These are phyloP conservation scores for Eucalyptus regnans DNA, from an alignment of 345 rosid genomes.

Conservation along the genomic window DNA sequence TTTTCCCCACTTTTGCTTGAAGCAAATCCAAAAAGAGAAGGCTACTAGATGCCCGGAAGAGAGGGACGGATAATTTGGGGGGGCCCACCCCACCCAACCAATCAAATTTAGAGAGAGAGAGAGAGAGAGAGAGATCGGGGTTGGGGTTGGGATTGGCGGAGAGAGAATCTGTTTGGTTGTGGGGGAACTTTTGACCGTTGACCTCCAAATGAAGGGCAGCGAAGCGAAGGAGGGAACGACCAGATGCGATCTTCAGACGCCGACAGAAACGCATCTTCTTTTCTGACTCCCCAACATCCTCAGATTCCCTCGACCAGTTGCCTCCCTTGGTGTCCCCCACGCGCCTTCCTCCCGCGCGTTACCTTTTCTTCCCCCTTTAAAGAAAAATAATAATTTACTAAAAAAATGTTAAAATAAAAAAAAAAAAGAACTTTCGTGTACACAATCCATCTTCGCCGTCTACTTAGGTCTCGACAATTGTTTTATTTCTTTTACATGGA, in stretches of 20 bases:
- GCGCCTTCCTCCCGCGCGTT: not conserved
- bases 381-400: too few relatives aligned
- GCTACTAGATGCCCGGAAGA: not conserved
- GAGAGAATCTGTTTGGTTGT: not conserved
- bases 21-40: not conserved
- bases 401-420: too few relatives aligned
- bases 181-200: not conserved
- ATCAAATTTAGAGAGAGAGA: not conserved
- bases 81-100: not conserved
- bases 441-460: accelerated
- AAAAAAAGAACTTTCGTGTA: too few relatives aligned
- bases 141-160: not conserved
- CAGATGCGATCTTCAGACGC: not conserved
- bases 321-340: not conserved
- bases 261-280: not conserved
- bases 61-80: not conserved
- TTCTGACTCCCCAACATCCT: not conserved
- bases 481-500: not conserved
- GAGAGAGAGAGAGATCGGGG: not conserved
- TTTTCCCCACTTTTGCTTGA: not conserved
- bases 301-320: not conserved
- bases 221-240: not conserved
- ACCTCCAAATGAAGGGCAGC: not conserved
- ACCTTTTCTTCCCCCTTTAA: not conserved
- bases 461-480: not conserved